These are phyloP conservation scores for Plasmodium relictum DNA, from an alignment of 169 alveolate species.

Conservation along the genomic window DNA sequence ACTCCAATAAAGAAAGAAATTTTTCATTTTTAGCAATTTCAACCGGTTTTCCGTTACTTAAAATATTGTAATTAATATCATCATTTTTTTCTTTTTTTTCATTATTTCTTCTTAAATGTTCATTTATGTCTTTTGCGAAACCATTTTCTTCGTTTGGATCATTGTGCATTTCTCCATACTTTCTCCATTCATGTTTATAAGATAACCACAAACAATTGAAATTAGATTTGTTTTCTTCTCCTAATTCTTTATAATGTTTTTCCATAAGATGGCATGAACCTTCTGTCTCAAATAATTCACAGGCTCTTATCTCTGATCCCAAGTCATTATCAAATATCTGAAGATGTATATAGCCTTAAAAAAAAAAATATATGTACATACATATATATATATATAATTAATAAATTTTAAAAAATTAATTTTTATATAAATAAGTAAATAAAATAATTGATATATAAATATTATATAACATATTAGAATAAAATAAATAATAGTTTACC, in stretches of 20 bases:
- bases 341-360: constrained; percentile 23
- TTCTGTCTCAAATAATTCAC: constrained; percentile 53
- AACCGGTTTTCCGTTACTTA: constrained; percentile 1
- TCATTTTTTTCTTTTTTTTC: constrained; percentile 9
- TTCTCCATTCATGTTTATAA: constrained; percentile 24
- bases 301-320: constrained; percentile 51
- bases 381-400: background rate
- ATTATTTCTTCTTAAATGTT: background rate
- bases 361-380: background rate
- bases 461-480: too few species aligned
- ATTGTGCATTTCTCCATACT: background rate
- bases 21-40: constrained; percentile 37
- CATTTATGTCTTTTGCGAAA: background rate
- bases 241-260: constrained; percentile 12
- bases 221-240: constrained; percentile 21
- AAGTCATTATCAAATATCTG: constrained; percentile 31
- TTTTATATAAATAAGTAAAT: background rate
- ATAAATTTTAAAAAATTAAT: too few species aligned
- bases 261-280: constrained; percentile 69
- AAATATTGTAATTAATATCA: constrained; percentile 15
- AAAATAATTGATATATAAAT: background rate
- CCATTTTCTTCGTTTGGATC: background rate
- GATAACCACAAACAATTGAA: constrained; percentile 66
- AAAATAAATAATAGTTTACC: constrained; percentile 1
- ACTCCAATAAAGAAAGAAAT: constrained; percentile 28